phyloP scores from a whole-genome alignment of 148 eudicot species.

The Camellia japonica region DNA sequence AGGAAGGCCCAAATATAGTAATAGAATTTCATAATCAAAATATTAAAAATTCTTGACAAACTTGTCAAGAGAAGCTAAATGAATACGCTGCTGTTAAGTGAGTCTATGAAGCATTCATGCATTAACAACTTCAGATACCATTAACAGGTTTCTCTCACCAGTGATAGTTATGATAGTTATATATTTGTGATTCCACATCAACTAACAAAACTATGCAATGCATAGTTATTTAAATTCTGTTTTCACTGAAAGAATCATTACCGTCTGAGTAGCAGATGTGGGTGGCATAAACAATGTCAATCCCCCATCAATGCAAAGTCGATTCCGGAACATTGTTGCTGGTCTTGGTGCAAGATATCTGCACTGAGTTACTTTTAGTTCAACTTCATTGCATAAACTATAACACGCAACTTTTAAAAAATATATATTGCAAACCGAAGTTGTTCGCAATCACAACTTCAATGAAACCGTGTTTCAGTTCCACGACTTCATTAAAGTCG shows the following conservation, averaged over 20 bases:
- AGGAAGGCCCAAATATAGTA: not conserved
- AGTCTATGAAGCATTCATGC: not conserved
- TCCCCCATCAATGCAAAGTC: slow-evolving; percentile 94
- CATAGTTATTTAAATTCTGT: not conserved
- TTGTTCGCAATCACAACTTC: too few relatives aligned
- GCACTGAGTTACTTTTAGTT: slow-evolving; percentile 30
- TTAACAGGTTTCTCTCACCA: not conserved
- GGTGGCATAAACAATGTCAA: slow-evolving; percentile 99
- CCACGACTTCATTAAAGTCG: too few relatives aligned
- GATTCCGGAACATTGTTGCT: slow-evolving; percentile 86
- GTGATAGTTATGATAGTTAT: not conserved
- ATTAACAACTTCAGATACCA: not conserved
- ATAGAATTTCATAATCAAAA: not conserved
- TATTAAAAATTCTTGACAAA: not conserved
- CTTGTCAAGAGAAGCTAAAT: not conserved
- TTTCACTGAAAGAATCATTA: slow-evolving; percentile 16
- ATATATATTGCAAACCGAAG: too few relatives aligned
- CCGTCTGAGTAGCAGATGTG: slow-evolving; percentile 90
- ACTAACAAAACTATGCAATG: not conserved
- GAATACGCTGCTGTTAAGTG: not conserved
- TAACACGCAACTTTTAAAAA: not conserved
- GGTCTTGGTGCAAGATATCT: slow-evolving; percentile 97
- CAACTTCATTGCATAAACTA: slow-evolving; percentile 17
- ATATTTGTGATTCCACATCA: not conserved
- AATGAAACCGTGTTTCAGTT: too few relatives aligned